Evolutionary conservation across 2,329 filamentous ascomycete species (phyloP).

Genomic region (Talaromyces sp.): DNA sequence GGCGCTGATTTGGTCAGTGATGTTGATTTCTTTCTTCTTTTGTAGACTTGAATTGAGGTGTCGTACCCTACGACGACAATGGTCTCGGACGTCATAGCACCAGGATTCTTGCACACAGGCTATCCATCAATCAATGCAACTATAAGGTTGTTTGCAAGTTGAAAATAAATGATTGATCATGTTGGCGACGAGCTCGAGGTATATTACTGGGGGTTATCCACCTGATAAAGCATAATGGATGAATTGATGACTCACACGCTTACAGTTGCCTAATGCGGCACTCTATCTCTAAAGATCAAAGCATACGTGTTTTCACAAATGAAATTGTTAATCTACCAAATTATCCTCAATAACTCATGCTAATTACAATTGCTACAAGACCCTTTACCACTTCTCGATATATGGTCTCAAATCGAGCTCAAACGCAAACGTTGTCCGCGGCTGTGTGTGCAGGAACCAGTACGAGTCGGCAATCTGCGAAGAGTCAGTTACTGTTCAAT

Average conservation of each 20-base stretch:
- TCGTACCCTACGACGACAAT: background rate
- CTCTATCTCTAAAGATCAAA: background rate
- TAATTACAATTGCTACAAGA: background rate
- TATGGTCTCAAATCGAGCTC: conserved; percentile 76
- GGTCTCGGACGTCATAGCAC: background rate
- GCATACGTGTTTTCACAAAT: background rate
- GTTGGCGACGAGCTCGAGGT: background rate
- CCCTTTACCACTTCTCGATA: conserved; percentile 69
- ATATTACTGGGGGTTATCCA: background rate
- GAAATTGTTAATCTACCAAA: background rate
- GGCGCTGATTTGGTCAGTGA: conserved; percentile 21
- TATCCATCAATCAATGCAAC: background rate
- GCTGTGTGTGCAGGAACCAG: conserved; percentile 78
- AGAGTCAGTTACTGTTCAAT: background rate
- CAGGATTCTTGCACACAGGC: background rate
- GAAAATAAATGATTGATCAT: background rate
- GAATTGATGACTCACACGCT: background rate
- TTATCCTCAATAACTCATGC: background rate
- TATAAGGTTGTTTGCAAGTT: background rate
- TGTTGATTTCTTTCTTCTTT: background rate
- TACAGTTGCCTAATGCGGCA: background rate
- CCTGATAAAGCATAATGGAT: background rate
- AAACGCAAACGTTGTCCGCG: conserved; percentile 70
- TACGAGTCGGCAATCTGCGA: conserved; percentile 76
- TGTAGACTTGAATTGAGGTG: background rate